Evolutionary conservation across 2,329 filamentous ascomycete species (phyloP).

Genomic region (Lasiodiplodia gonubiensis): DNA sequence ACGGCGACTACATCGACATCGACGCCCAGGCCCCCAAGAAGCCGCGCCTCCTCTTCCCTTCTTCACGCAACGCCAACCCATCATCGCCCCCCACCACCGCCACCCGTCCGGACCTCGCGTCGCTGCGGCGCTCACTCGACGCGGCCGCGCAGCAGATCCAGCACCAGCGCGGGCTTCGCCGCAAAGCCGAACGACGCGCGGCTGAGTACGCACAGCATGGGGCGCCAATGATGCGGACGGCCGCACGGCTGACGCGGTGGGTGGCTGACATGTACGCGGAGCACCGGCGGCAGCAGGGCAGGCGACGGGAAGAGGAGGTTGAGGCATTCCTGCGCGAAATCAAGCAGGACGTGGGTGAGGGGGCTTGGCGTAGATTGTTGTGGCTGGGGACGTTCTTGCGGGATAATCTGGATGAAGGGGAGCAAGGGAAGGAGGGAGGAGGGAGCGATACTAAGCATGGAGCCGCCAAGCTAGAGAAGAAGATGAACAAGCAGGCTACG

Average conservation of each 20-base stretch:
- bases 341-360: background rate
- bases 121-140: background rate
- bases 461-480: no score
- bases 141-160: background rate
- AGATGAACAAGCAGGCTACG: no score
- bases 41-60: background rate
- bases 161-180: background rate
- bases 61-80: background rate
- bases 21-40: background rate
- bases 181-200: no score
- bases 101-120: background rate
- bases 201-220: background rate
- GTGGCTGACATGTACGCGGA: constrained; percentile 1
- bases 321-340: background rate
- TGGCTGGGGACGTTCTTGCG: background rate
- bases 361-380: background rate
- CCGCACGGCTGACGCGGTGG: background rate
- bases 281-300: background rate
- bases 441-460: background rate
- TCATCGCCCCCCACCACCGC: background rate
- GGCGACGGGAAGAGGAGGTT: background rate
- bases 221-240: background rate
- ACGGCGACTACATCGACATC: background rate
- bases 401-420: background rate
- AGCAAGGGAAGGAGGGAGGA: background rate